Evolutionary conservation across 331 rosid genomes (phyloP), one percentile per base, ranked within the genome.

Genomic region (Phaseolus coccineus): DNA sequence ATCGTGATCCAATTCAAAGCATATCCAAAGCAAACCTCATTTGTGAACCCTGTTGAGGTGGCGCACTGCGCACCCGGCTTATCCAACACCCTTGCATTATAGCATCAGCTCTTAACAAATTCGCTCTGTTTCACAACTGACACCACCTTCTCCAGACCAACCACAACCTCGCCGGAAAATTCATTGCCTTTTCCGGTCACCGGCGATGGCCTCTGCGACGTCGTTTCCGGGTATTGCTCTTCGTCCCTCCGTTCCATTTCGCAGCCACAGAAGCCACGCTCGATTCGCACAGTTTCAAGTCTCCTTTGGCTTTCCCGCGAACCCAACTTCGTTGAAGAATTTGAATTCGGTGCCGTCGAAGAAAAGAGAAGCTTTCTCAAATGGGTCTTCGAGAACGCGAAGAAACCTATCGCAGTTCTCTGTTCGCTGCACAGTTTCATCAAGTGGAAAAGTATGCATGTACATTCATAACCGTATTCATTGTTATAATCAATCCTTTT

Each of bases 391-490:
- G 9, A 79, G 84, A 67, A 59, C 62, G 77, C 58, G 82, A 3
- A 83, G 87, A 80, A 78, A 44, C 46, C 78, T 87, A 11, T 73
- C 76, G 37, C 83, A 7, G 8, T 84, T 89, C 61, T 80, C 74
- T 84, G 89, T 93, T 37, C 91, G 91, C 9, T 88, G 98, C 50
- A 80, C 85, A 0, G 82, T 87, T 84, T 83, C 99, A 4, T 81
- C 99, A 6, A 83, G 58, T 81, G 99, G 96, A 89, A 93, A 92
- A 91, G 99, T 95, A 13, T 3, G 14, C 16, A 33, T 74, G 62
- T 7, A 37, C 44, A 8, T 46, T 57, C 44, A 14, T 59, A 30
- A 13, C 42, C 16, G 15, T 14, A 30, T 30, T 5, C 40, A 44
- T 63, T 51, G 2, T 50, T 62, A 12, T 19, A 19, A 7, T 4